Evolutionary conservation across 2,329 filamentous ascomycete genomes (phyloP).

Genomic region (Ilyonectria robusta): DNA sequence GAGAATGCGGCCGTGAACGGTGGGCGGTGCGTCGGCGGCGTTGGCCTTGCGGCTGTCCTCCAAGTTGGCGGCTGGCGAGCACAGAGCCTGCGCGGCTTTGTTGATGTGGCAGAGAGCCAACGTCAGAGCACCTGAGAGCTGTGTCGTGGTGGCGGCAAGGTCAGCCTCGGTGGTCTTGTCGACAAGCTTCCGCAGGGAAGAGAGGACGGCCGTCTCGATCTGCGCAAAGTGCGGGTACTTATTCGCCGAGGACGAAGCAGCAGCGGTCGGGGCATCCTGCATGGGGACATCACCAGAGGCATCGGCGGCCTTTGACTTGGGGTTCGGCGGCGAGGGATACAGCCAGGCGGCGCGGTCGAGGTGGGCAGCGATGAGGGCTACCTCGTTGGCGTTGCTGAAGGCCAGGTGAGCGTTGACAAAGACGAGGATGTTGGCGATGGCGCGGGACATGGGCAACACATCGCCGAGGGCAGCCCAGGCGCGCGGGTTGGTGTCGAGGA

Average conservation of each 20-base stretch:
- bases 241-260: slow-evolving; percentile 72
- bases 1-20: slow-evolving; percentile 77
- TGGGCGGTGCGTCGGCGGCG: slow-evolving; percentile 48
- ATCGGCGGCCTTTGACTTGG: slow-evolving; percentile 36
- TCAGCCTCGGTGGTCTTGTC: slow-evolving; percentile 74
- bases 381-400: slow-evolving; percentile 92
- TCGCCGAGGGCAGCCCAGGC: slow-evolving; percentile 87
- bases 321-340: slow-evolving; percentile 73
- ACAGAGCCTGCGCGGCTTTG: slow-evolving; percentile 79
- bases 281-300: slow-evolving; percentile 71
- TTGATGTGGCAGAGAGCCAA: slow-evolving; percentile 93
- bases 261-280: slow-evolving; percentile 60
- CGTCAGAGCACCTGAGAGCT: slow-evolving; percentile 91
- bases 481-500: slow-evolving; percentile 96
- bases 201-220: slow-evolving; percentile 85
- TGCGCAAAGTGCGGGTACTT: slow-evolving; percentile 94
- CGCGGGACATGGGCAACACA: slow-evolving; percentile 84
- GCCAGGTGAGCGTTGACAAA: slow-evolving; percentile 98
- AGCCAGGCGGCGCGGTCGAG: slow-evolving; percentile 89
- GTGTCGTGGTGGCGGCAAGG: slow-evolving; percentile 83
- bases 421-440: slow-evolving; percentile 90
- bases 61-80: slow-evolving; percentile 65
- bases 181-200: slow-evolving; percentile 82
- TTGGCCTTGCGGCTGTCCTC: slow-evolving; percentile 54
- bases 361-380: slow-evolving; percentile 92